Evolutionary conservation across 1,284 basidiomycete species (phyloP).

Genomic region (Austroboletus olivaceoglutinosus): DNA sequence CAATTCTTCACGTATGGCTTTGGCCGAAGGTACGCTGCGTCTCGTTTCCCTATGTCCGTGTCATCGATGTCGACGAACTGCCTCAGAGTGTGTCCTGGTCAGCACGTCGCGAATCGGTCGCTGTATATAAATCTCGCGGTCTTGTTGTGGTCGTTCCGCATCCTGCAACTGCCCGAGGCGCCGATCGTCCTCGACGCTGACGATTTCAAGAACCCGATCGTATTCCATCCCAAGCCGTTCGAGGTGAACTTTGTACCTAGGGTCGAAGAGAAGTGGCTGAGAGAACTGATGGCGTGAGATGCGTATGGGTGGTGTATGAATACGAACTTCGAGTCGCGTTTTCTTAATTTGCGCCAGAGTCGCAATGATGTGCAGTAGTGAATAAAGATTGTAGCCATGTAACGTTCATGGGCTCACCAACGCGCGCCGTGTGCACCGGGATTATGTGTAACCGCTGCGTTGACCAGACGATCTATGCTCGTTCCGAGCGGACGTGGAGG

Average conservation of each 20-base stretch:
- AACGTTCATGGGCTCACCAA: no score
- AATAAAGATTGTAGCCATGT: no score
- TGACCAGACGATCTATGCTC: no score
- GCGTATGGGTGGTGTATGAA: no score
- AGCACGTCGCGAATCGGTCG: background rate
- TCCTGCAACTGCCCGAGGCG: background rate
- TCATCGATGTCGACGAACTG: background rate
- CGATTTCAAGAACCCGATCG: conserved; percentile 14
- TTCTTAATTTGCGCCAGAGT: no score
- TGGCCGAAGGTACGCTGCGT: conserved; percentile 32
- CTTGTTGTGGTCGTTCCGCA: background rate
- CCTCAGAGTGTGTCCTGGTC: background rate
- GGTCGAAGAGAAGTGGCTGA: conserved; percentile 3
- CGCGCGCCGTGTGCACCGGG: no score
- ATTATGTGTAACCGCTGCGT: no score
- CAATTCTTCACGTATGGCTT: conserved; percentile 37
- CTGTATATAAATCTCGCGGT: background rate
- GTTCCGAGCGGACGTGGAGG: no score
- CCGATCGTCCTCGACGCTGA: background rate
- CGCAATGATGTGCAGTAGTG: no score
- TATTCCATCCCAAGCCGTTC: conserved; percentile 7
- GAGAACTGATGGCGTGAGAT: conserved; percentile 7
- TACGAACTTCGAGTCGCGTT: no score
- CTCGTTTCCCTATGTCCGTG: conserved; percentile 5
- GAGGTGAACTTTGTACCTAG: conserved; percentile 7